These are phyloP conservation scores for Juncus inflexus DNA, from an alignment of 176 grass and related monocot species.

Conservation along the genomic window DNA sequence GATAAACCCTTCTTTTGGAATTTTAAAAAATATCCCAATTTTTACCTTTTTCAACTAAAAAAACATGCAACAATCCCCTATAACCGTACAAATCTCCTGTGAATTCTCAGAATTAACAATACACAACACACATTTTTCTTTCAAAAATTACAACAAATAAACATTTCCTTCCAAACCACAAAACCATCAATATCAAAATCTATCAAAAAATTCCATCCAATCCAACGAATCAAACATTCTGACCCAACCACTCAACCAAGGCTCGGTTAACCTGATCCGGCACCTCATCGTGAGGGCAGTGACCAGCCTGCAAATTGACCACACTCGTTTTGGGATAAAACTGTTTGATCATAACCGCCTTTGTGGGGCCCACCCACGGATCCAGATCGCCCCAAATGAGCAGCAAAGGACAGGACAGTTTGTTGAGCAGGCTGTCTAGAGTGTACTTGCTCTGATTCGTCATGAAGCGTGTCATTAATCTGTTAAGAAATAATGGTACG, in stretches of 20 bases:
- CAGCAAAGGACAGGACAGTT: slow-evolving; percentile 71
- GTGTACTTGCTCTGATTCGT: slow-evolving; percentile 89
- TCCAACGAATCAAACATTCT: slow-evolving; percentile 31
- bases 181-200: no score
- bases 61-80: no score
- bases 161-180: no score
- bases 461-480: slow-evolving; percentile 90
- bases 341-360: slow-evolving; percentile 63
- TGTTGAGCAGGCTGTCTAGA: slow-evolving; percentile 61
- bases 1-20: no score
- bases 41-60: no score
- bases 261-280: slow-evolving; percentile 72
- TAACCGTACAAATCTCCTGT: no score
- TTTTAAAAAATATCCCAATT: no score
- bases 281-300: slow-evolving; percentile 94
- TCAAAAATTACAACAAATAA: no score
- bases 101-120: no score
- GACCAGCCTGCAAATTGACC: slow-evolving; percentile 78
- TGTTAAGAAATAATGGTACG: neutral
- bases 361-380: slow-evolving; percentile 79
- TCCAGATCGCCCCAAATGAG: slow-evolving; percentile 90
- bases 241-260: slow-evolving; percentile 66
- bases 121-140: no score
- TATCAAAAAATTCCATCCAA: no score
- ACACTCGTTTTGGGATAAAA: slow-evolving; percentile 67